Percentiles rank a stretch among this genome's conserved stretches.
These are phyloP conservation scores for Pezicula rhizophila DNA, from an alignment of 2,329 filamentous ascomycete genomes.

Conservation along the genomic window DNA sequence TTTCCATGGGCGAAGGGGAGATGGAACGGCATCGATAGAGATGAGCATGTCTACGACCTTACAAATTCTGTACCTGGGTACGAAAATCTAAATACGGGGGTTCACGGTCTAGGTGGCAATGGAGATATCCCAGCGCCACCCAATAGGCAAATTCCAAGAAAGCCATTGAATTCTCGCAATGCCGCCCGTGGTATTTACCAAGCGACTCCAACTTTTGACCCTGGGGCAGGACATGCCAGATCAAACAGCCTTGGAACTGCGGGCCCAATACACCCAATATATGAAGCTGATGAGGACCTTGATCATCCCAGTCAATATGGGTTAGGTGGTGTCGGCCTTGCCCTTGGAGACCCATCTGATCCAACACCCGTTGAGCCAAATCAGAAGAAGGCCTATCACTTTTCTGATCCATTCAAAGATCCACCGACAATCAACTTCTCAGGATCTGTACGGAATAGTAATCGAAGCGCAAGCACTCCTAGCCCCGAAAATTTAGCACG, in stretches of 20 bases:
- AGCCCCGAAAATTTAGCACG: conserved; percentile 19
- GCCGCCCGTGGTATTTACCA: conserved; percentile 30
- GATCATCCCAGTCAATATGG: conserved; percentile 9
- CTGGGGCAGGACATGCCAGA: conserved; percentile 31
- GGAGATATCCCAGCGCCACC: conserved; percentile 7
- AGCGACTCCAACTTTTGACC: conserved; percentile 37
- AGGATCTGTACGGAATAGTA: conserved; percentile 3
- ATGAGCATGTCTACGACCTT: conserved; percentile 22
- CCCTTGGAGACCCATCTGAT: conserved; percentile 13
- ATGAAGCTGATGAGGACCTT: conserved; percentile 51
- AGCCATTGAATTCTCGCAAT: conserved; percentile 30
- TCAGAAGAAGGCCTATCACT: conserved; percentile 8
- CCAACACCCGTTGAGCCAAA: conserved; percentile 3
- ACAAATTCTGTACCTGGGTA: conserved; percentile 17
- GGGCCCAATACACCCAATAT: conserved; percentile 55
- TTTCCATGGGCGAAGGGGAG: conserved; percentile 21
- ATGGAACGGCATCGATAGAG: conserved; percentile 13
- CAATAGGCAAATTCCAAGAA: conserved; percentile 27
- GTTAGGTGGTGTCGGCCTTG: conserved; percentile 15
- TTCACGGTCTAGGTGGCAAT: conserved; percentile 14
- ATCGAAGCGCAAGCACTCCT: conserved; percentile 9
- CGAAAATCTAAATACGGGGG: conserved; percentile 17
- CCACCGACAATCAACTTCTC: conserved; percentile 10
- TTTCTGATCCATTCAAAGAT: conserved; percentile 26
- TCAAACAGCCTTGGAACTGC: conserved; percentile 38